Conservation (phyloP, 2,329 filamentous ascomycete species). For the Aspergillus carbonarius region DNA sequence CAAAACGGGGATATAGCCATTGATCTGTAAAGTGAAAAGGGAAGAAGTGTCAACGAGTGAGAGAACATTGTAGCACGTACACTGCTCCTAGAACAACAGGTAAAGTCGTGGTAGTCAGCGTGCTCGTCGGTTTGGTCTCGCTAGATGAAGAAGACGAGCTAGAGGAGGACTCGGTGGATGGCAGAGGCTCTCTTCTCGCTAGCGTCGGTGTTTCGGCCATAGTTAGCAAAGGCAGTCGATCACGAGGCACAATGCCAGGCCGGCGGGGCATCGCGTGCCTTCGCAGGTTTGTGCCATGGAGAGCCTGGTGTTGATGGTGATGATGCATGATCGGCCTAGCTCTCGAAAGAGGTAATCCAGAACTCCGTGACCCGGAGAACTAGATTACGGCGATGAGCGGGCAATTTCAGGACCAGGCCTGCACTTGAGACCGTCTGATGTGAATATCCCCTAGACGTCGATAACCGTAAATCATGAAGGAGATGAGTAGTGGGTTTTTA, state of each 20-base stretch:
- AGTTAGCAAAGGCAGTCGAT: constrained; percentile 26
- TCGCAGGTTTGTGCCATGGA: constrained; percentile 28
- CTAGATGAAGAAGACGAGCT: constrained; percentile 22
- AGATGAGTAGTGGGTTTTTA: not conserved
- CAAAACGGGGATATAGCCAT: not conserved
- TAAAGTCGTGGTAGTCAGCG: constrained; percentile 57
- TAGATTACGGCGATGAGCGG: not conserved
- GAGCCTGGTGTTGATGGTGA: constrained; percentile 23
- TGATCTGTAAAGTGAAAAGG: not conserved
- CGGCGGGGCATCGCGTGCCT: constrained; percentile 20
- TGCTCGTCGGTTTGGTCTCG: constrained; percentile 54
- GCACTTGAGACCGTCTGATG: not conserved
- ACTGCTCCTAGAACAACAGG: constrained; percentile 68
- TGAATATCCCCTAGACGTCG: not conserved
- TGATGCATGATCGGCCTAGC: constrained; percentile 23
- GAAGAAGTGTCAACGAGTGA: not conserved
- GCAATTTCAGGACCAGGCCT: not conserved
- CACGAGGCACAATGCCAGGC: constrained; percentile 28
- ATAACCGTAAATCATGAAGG: not conserved
- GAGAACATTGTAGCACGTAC: constrained; percentile 51
- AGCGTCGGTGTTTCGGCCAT: constrained; percentile 24
- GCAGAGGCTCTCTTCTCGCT: constrained; percentile 27
- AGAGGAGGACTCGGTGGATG: constrained; percentile 15
- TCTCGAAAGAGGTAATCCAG: not conserved
- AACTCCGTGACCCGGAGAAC: not conserved